A percentile compares a stretch with the other conserved stretches of the same genome.
phyloP scores from a whole-genome alignment of 2,329 filamentous ascomycete genomes.

The Xylariales sp. region DNA sequence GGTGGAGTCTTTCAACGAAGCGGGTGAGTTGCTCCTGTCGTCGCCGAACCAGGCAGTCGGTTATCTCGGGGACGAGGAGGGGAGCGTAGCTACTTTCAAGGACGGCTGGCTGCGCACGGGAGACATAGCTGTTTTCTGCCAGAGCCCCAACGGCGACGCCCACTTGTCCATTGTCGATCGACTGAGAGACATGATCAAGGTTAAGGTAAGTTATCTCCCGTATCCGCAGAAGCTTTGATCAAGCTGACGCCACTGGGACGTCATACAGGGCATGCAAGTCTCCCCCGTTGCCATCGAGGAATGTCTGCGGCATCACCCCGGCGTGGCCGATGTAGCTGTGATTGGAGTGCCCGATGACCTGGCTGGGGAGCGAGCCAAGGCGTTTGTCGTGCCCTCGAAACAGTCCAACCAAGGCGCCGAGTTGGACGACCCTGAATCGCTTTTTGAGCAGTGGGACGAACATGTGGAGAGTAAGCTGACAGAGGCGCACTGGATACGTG shows the following conservation, averaged over 20 bases:
- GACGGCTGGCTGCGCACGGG: constrained; percentile 1
- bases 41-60: constrained; percentile 7
- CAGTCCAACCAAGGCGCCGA: constrained; percentile 17
- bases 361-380: neutral
- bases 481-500: constrained; percentile 3
- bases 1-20: constrained; percentile 4
- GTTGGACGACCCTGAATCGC: constrained; percentile 52
- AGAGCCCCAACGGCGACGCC: neutral
- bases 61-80: constrained; percentile 4
- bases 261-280: neutral
- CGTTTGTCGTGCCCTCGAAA: neutral
- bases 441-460: constrained; percentile 48
- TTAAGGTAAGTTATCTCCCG: neutral
- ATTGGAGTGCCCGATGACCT: constrained; percentile 4
- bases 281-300: constrained; percentile 1
- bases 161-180: neutral
- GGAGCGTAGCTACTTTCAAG: neutral
- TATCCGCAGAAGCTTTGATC: neutral
- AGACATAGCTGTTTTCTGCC: neutral
- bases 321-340: neutral
- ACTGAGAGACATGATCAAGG: constrained; percentile 2
- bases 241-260: neutral
- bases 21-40: constrained; percentile 3
- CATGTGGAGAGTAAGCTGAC: constrained; percentile 37
- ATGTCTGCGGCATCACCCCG: neutral